Percentiles rank a stretch among this genome's conserved stretches.
Evolutionary conservation across 495 filamentous ascomycete genomes (phyloP).

Genomic region (Elasticomyces elasticus): DNA sequence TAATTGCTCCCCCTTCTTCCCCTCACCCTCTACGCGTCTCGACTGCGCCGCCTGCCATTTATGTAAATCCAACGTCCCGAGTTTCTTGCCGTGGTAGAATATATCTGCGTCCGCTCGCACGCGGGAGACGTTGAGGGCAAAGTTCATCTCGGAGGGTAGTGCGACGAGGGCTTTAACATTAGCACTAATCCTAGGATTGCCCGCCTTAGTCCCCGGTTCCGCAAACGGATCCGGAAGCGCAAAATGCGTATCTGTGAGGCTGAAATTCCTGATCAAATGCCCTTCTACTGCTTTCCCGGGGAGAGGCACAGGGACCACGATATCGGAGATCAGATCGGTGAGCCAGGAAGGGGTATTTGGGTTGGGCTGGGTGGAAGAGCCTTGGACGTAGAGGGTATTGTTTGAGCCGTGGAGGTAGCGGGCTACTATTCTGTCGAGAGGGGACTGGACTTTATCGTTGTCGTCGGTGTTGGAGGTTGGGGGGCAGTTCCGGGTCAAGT

Average conservation of each 20-base stretch:
- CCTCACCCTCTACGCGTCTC: slow-evolving; percentile 46
- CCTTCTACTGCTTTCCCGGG: slow-evolving; percentile 71
- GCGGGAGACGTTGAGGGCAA: slow-evolving; percentile 61
- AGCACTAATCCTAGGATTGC: slow-evolving; percentile 69
- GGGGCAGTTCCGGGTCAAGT: slow-evolving; percentile 62
- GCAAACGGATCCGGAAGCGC: slow-evolving; percentile 67
- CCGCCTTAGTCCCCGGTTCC: slow-evolving; percentile 60
- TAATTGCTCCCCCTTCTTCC: slow-evolving; percentile 32
- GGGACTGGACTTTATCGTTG: no score
- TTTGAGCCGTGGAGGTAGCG: slow-evolving; percentile 70
- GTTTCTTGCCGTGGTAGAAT: slow-evolving; percentile 59
- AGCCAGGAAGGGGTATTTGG: slow-evolving; percentile 68
- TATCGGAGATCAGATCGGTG: slow-evolving; percentile 62
- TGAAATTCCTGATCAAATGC: slow-evolving; percentile 74
- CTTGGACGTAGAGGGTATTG: slow-evolving; percentile 70
- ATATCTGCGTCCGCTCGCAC: slow-evolving; percentile 71
- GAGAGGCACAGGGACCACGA: slow-evolving; percentile 76
- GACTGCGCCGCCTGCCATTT: slow-evolving; percentile 83
- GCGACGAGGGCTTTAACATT: slow-evolving; percentile 64
- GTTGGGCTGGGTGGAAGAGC: slow-evolving; percentile 56
- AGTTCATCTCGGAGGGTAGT: slow-evolving; percentile 76
- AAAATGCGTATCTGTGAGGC: slow-evolving; percentile 73
- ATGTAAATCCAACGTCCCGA: slow-evolving; percentile 64
- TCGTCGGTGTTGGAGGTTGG: slow-evolving; percentile 55
- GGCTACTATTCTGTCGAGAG: slow-evolving; percentile 72